Evolutionary conservation across 306 rosid genomes (phyloP).

Genomic region (Sechiopsis laciniata): DNA sequence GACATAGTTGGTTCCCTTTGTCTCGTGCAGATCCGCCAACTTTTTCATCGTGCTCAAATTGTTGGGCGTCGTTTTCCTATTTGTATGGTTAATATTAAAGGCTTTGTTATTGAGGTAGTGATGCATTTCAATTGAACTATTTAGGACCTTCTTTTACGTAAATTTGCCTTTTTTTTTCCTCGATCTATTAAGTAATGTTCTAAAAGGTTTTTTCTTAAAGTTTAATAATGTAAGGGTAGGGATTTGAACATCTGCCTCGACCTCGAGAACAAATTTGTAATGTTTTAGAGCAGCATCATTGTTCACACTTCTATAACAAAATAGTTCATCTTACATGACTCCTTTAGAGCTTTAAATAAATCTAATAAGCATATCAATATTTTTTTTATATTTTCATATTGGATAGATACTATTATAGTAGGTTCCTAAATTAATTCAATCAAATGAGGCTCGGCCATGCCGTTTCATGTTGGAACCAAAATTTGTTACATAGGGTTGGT

Average conservation of each 20-base stretch:
- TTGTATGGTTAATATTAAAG: conserved; percentile 56
- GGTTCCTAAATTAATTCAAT: not conserved
- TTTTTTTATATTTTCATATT: not conserved
- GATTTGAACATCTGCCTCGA: not conserved
- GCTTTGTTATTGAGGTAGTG: conserved; percentile 59
- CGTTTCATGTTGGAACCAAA: not conserved
- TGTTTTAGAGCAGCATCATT: not conserved
- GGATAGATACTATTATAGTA: not conserved
- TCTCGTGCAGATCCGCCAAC: conserved; percentile 46
- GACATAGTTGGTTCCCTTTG: conserved; percentile 15
- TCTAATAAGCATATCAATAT: not conserved
- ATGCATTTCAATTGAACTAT: conserved; percentile 21
- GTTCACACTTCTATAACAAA: not conserved
- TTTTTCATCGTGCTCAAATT: conserved; percentile 35
- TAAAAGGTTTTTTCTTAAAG: not conserved
- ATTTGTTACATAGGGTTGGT: not conserved
- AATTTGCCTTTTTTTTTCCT: not conserved
- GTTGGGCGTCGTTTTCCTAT: conserved; percentile 81
- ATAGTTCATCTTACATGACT: not conserved
- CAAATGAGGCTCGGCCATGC: not conserved
- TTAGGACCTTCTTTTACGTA: not conserved
- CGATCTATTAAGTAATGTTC: not conserved
- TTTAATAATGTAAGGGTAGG: not conserved
- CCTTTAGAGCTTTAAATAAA: not conserved
- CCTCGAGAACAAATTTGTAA: not conserved